Evolutionary conservation across 495 filamentous ascomycete species (phyloP).

Genomic region (Talaromyces trachyspermus): DNA sequence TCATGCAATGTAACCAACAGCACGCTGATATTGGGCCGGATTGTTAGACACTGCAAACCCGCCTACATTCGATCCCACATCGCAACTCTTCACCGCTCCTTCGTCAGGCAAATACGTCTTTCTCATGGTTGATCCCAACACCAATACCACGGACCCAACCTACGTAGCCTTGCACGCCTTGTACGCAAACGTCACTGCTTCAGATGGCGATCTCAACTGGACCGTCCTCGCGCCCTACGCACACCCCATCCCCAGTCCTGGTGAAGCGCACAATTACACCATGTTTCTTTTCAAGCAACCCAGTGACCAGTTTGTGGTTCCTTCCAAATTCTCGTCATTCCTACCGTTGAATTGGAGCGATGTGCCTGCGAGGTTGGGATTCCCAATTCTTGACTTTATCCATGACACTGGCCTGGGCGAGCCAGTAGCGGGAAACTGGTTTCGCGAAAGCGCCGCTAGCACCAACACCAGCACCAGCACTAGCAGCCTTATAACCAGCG

Average conservation of each 20-base stretch:
- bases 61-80: not conserved
- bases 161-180: not conserved
- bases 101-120: not conserved
- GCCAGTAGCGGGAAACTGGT: constrained; percentile 2
- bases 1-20: not conserved
- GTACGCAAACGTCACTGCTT: constrained; percentile 2
- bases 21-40: not conserved
- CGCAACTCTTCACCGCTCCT: not conserved
- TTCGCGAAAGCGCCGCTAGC: not conserved
- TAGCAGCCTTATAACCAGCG: not conserved
- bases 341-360: not conserved
- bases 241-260: not conserved
- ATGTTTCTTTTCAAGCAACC: constrained; percentile 1
- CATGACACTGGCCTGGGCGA: not conserved
- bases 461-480: not conserved
- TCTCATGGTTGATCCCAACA: constrained; percentile 4
- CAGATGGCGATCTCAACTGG: not conserved
- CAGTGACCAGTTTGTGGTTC: not conserved
- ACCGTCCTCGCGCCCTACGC: not conserved
- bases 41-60: not conserved
- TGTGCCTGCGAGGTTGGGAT: not conserved
- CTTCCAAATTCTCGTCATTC: constrained; percentile 1
- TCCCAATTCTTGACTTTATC: constrained; percentile 2
- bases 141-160: constrained; percentile 1
- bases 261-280: constrained; percentile 2